Evolutionary conservation across 768 basidiomycete species (phyloP).

Genomic region (Rubroboletus pulcherrimus): DNA sequence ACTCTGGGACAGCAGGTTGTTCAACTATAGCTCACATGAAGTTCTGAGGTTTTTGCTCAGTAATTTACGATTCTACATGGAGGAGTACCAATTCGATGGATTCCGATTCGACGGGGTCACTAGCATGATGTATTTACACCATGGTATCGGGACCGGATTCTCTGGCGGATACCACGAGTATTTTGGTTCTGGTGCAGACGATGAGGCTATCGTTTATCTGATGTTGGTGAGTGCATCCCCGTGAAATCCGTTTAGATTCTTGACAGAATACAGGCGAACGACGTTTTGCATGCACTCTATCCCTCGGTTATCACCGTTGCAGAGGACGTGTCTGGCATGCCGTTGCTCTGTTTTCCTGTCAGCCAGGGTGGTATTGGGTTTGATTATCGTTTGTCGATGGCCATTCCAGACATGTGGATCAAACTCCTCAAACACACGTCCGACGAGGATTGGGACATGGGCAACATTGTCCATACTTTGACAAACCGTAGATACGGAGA

Average conservation of each 20-base stretch:
- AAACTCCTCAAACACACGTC: constrained; percentile 90
- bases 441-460: constrained; percentile 88
- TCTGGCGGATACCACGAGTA: constrained; percentile 99
- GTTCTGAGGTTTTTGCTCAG: constrained; percentile 93
- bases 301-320: constrained; percentile 87
- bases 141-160: constrained; percentile 97
- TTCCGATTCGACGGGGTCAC: constrained; percentile 99
- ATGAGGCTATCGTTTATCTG: constrained; percentile 90
- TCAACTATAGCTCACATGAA: constrained; percentile 95
- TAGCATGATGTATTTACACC: constrained; percentile 98
- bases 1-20: constrained; percentile 96
- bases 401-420: constrained; percentile 99
- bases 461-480: constrained; percentile 81
- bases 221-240: constrained; percentile 73
- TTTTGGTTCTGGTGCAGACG: constrained; percentile 81
- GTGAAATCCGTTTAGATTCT: neutral
- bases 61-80: constrained; percentile 93
- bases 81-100: constrained; percentile 94
- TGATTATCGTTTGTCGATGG: constrained; percentile 98
- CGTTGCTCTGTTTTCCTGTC: constrained; percentile 80
- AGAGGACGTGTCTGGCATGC: constrained; percentile 99
- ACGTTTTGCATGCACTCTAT: constrained; percentile 78
- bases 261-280: constrained; percentile 72
- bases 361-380: constrained; percentile 88
- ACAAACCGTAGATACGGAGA: constrained; percentile 87